Evolutionary conservation across 352 stramenopile species (phyloP).

Genomic region (Phytophthora aleatoria): DNA sequence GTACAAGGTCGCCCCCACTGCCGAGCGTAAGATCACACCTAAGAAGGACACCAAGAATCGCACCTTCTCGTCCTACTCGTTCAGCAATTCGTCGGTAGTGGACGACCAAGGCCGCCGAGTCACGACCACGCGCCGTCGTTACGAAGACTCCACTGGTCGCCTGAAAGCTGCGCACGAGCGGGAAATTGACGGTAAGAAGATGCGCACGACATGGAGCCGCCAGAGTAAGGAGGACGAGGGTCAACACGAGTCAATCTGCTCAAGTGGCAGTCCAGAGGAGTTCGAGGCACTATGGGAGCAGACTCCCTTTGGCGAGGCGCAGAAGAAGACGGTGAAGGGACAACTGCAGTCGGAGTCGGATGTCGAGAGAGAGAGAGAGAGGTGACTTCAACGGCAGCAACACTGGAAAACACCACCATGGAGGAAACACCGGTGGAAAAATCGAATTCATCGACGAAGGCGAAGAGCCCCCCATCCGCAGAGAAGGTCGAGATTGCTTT

Average conservation of each 20-base stretch:
- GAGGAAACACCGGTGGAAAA: background rate
- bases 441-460: background rate
- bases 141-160: slow-evolving; percentile 47
- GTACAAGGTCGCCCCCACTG: background rate
- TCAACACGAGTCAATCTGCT: slow-evolving; percentile 40
- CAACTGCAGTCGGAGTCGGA: slow-evolving; percentile 12
- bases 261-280: slow-evolving; percentile 42
- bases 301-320: slow-evolving; percentile 51
- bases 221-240: slow-evolving; percentile 37
- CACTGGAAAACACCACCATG: background rate
- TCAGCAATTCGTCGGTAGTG: slow-evolving; percentile 36
- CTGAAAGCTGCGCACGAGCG: slow-evolving; percentile 35
- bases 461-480: background rate
- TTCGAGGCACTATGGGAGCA: slow-evolving; percentile 58
- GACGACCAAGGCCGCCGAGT: slow-evolving; percentile 45
- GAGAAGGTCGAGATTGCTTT: background rate
- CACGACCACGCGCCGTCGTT: slow-evolving; percentile 37
- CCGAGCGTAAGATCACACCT: background rate
- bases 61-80: slow-evolving; percentile 51
- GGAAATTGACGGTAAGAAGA: slow-evolving; percentile 45
- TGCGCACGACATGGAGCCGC: slow-evolving; percentile 45
- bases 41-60: background rate
- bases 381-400: background rate
- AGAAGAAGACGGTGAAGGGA: slow-evolving; percentile 33
- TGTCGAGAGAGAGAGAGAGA: slow-evolving; percentile 2